These are phyloP conservation scores for Micromonas pusilla DNA, from an alignment of 139 green algal genomes.

Conservation along the genomic window DNA sequence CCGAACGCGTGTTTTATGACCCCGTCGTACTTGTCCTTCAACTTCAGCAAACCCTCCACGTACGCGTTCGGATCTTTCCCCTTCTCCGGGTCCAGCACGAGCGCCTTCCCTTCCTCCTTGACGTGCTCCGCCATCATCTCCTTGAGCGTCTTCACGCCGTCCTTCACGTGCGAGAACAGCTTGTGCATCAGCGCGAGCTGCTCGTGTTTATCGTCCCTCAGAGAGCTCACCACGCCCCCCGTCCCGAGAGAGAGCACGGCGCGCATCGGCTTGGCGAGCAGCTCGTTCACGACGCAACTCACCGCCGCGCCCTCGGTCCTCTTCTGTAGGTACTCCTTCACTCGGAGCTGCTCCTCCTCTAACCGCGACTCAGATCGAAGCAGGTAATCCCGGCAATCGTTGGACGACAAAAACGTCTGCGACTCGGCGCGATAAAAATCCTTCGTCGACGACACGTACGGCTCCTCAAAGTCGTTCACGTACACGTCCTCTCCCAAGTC, in stretches of 20 bases:
- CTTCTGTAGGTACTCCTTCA: conserved; percentile 75
- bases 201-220: conserved; percentile 1
- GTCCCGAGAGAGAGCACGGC: neutral
- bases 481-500: conserved; percentile 76
- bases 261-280: conserved; percentile 75
- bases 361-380: conserved; percentile 68
- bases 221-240: neutral
- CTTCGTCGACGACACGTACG: conserved; percentile 69
- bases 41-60: conserved; percentile 72
- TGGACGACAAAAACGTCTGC: conserved; percentile 58
- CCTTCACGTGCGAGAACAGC: conserved; percentile 71
- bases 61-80: conserved; percentile 65
- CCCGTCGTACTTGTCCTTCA: conserved; percentile 85
- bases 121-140: conserved; percentile 49
- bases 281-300: conserved; percentile 71
- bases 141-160: conserved; percentile 59
- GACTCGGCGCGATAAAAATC: conserved; percentile 86
- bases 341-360: conserved; percentile 77
- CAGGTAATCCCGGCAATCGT: conserved; percentile 87
- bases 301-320: conserved; percentile 54
- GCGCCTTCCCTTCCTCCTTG: conserved; percentile 48
- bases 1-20: conserved; percentile 65
- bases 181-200: conserved; percentile 75
- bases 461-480: conserved; percentile 81
- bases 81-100: conserved; percentile 67